phyloP scores from a whole-genome alignment of 306 rosid genomes.

The Begonia masoniana region DNA sequence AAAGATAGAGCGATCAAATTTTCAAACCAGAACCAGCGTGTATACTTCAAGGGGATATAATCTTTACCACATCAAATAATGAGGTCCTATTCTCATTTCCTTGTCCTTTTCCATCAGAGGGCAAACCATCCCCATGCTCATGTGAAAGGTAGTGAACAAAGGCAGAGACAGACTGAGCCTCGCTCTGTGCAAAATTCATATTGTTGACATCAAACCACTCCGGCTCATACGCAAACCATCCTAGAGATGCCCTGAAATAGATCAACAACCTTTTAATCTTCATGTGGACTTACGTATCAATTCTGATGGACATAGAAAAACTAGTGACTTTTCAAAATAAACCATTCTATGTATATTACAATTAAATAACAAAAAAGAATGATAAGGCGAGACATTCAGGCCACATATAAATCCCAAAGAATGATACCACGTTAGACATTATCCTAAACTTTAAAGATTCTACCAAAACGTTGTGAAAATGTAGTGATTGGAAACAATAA shows the following conservation, averaged over 20 bases:
- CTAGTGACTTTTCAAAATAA: no score
- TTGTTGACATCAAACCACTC: conserved; percentile 79
- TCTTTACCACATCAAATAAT: conserved; percentile 52
- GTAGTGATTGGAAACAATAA: no score
- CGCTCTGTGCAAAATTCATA: conserved; percentile 70
- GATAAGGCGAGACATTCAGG: no score
- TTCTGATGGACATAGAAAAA: no score
- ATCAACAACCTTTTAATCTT: conserved; percentile 20
- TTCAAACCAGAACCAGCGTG: conserved; percentile 9
- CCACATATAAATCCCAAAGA: no score
- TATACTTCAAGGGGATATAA: conserved; percentile 13
- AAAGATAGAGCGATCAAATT: conserved; percentile 5
- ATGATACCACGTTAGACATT: no score
- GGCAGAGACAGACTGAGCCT: conserved; percentile 83
- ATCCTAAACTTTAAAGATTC: no score
- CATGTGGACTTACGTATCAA: neutral
- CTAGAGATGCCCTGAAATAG: conserved; percentile 68
- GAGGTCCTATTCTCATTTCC: conserved; percentile 63
- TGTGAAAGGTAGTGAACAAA: conserved; percentile 75
- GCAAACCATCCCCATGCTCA: conserved; percentile 47
- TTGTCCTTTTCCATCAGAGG: conserved; percentile 49
- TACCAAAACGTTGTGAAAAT: no score
- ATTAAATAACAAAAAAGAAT: no score
- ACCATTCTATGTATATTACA: no score
- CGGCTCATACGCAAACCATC: conserved; percentile 84